These are phyloP conservation scores for Hypomontagnella monticulosa DNA, from an alignment of 495 filamentous ascomycete genomes.

Conservation along the genomic window DNA sequence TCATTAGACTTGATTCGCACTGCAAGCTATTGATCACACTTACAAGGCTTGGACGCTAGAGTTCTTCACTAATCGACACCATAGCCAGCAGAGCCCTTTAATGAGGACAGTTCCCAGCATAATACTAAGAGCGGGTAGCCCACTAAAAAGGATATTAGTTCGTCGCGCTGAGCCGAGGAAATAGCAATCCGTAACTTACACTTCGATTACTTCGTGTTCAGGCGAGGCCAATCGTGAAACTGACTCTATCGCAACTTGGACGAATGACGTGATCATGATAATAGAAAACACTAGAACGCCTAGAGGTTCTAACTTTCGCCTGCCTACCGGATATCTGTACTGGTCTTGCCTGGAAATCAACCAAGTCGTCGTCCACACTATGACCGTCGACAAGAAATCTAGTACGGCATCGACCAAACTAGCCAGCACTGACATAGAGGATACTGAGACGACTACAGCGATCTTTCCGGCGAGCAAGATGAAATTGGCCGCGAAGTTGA, in stretches of 20 bases:
- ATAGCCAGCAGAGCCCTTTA: constrained; percentile 86
- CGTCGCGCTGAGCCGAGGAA: too few species aligned
- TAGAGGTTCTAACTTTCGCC: constrained; percentile 77
- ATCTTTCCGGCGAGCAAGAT: constrained; percentile 83
- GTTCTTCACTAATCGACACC: constrained; percentile 89
- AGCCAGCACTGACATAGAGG: constrained; percentile 87
- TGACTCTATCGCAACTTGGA: constrained; percentile 82
- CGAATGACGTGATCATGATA: constrained; percentile 88
- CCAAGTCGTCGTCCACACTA: constrained; percentile 84
- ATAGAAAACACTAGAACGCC: constrained; percentile 83
- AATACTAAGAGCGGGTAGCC: constrained; percentile 77
- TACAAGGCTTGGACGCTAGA: constrained; percentile 84
- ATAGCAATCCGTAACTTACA: constrained; percentile 52
- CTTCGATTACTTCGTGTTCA: constrained; percentile 74
- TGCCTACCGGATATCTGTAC: constrained; percentile 84
- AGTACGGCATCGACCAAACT: constrained; percentile 88
- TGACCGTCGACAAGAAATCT: constrained; percentile 86
- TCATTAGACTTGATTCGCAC: constrained; percentile 48
- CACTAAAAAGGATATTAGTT: constrained; percentile 42
- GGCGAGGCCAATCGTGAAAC: constrained; percentile 69
- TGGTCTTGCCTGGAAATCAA: constrained; percentile 79
- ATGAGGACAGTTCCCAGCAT: constrained; percentile 85
- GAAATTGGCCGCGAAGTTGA: constrained; percentile 87
- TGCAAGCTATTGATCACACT: constrained; percentile 50
- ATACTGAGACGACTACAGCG: constrained; percentile 78